phyloP scores from a whole-genome alignment of 2,329 filamentous ascomycete genomes.

The Camptophora hylomeconis region DNA sequence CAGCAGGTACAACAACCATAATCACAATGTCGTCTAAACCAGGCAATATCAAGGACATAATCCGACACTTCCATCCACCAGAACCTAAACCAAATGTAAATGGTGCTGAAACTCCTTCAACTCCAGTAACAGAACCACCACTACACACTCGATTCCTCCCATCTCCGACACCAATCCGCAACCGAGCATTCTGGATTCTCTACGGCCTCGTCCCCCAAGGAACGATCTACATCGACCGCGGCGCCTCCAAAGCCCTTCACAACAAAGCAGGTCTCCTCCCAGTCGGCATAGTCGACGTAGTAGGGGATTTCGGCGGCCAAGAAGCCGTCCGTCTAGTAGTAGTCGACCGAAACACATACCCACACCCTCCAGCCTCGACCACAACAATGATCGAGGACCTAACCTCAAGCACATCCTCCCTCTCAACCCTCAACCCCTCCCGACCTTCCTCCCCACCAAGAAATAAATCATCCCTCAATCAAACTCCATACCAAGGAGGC shows the following conservation, averaged over 20 bases:
- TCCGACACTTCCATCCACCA: constrained; percentile 60
- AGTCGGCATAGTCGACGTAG: constrained; percentile 79
- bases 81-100: constrained; percentile 23
- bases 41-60: constrained; percentile 79
- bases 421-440: constrained; percentile 18
- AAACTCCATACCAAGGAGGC: constrained; percentile 29
- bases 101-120: constrained; percentile 16
- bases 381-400: too few relatives aligned
- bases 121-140: constrained; percentile 36
- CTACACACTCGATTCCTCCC: constrained; percentile 90
- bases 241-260: constrained; percentile 65
- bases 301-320: constrained; percentile 79
- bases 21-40: constrained; percentile 91
- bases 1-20: constrained; percentile 87
- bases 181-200: constrained; percentile 93
- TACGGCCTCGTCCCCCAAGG: constrained; percentile 85
- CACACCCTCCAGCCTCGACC: too few relatives aligned
- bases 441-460: constrained; percentile 2
- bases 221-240: constrained; percentile 83
- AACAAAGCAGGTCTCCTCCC: constrained; percentile 80
- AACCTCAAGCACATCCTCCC: constrained; percentile 21
- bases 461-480: constrained; percentile 8
- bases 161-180: constrained; percentile 69
- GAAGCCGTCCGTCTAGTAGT: constrained; percentile 82
- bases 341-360: constrained; percentile 47